Percentiles rank a stretch among this genome's conserved stretches.
These are phyloP conservation scores for Ceratocystis albifundus DNA, from an alignment of 2,329 filamentous ascomycete genomes.

Conservation along the genomic window DNA sequence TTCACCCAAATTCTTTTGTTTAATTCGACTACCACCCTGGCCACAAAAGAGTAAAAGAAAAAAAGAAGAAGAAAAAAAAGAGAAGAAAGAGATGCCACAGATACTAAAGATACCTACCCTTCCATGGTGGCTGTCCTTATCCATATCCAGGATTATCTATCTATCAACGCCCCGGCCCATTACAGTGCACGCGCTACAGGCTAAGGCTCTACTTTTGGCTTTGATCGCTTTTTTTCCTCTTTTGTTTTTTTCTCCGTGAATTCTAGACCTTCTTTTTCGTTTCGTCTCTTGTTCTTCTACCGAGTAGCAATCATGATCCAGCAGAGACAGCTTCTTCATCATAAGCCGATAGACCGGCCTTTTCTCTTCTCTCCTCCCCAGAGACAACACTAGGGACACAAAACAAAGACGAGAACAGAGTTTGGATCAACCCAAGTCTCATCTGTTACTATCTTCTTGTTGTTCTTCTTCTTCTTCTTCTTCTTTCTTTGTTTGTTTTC, in stretches of 20 bases:
- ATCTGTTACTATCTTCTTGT: neutral
- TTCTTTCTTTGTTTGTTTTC: too few species aligned
- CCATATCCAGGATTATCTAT: neutral
- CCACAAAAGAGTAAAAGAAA: neutral
- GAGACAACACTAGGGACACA: conserved; percentile 2
- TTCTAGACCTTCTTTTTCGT: conserved; percentile 13
- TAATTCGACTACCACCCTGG: conserved; percentile 4
- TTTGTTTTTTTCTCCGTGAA: conserved; percentile 6
- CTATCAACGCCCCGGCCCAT: neutral
- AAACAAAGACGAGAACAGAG: conserved; percentile 7
- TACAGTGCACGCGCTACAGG: neutral
- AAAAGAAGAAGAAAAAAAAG: neutral
- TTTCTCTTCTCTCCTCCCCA: neutral
- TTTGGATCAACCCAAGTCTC: conserved; percentile 12
- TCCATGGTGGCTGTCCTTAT: neutral
- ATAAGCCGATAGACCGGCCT: conserved; percentile 4
- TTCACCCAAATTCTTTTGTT: neutral
- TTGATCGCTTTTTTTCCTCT: conserved; percentile 1
- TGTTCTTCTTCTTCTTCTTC: too few species aligned
- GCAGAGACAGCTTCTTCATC: conserved; percentile 11
- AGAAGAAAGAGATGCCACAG: neutral
- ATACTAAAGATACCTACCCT: conserved; percentile 13
- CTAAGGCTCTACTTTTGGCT: neutral
- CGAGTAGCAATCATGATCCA: conserved; percentile 10
- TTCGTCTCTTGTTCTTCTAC: conserved; percentile 13